phyloP scores from a whole-genome alignment of 345 rosid species.

The Trapa incisa region DNA sequence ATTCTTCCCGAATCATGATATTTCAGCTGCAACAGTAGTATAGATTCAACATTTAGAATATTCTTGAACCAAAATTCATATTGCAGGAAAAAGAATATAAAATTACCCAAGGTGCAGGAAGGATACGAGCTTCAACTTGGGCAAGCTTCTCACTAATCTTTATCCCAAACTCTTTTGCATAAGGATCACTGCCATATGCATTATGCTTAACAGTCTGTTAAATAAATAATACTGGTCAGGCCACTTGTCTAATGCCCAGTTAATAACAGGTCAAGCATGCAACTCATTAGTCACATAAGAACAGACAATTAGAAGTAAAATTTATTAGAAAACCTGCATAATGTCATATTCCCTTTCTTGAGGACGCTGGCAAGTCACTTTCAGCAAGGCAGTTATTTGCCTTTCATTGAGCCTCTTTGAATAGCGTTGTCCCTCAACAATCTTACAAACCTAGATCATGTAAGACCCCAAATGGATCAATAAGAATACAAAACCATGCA shows the following conservation, averaged over 20 bases:
- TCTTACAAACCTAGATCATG: slow-evolving; percentile 63
- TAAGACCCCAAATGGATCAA: not conserved
- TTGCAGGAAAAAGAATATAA: not conserved
- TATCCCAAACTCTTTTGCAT: slow-evolving; percentile 93
- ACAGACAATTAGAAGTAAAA: not conserved
- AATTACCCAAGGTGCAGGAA: slow-evolving; percentile 91
- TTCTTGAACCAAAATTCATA: not conserved
- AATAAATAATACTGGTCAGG: not conserved
- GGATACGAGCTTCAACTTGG: slow-evolving; percentile 89
- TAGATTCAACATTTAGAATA: not conserved
- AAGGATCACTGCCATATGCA: slow-evolving; percentile 60
- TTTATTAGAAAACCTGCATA: slow-evolving; percentile 31
- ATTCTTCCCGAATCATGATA: slow-evolving; percentile 91
- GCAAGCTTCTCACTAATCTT: slow-evolving; percentile 80
- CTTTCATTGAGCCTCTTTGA: slow-evolving; percentile 87
- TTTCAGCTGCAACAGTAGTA: slow-evolving; percentile 51
- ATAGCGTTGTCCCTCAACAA: slow-evolving; percentile 95
- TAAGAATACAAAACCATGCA: not conserved
- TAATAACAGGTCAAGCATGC: not conserved
- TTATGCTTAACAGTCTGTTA: slow-evolving; percentile 66
- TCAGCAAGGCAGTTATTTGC: slow-evolving; percentile 82
- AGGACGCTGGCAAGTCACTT: slow-evolving; percentile 93
- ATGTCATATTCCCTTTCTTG: slow-evolving; percentile 72
- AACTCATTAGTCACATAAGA: not conserved
- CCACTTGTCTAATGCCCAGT: not conserved